Evolutionary conservation across 768 basidiomycete genomes (phyloP), one percentile per base, ranked within the genome.

Genomic region (Hebeloma cylindrosporum): DNA sequence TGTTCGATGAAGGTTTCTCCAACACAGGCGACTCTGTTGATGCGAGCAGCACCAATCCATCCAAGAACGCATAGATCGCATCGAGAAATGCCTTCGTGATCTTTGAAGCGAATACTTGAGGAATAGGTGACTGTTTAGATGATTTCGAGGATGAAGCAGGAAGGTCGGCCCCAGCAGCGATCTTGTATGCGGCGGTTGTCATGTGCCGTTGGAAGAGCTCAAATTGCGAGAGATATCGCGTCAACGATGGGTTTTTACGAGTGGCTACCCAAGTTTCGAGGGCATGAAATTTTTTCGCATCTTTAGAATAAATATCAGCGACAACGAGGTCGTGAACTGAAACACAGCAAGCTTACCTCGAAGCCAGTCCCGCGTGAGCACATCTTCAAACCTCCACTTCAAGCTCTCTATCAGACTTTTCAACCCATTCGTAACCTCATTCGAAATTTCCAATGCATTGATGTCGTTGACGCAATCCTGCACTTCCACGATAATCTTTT

Each of bases 381-480:
- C 71, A 53, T 95, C 90, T 35, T 79, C 80, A 60, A 95, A 91
- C 50, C 82, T 79, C 92, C 95, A 94, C 58, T 85, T 78, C n/a
- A 81, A 75, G 44, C 80, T 88, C 48, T 92, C 90, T 48, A 94
- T 60, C 17, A 98, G 66, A 50, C 73, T 80, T 60, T 79, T 86
- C 48, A 96, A 60, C 23, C 74, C 80, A 31, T 77, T 71, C n/a
- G 73, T 67, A 4, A 73, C 79, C 42, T 94, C 93, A 11, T 66
- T 71, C 1, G 85, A 82, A 28, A 97, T 80, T 50, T 91, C 91
- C 69, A 93, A 78, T 4, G 73, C 76, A 25, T 74, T 76, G 14
- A 95, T 60, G 50, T 99, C 96, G 51, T 76, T 83, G 2, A 85
- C 79, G 42, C 82, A 87, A 40, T 97, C 95, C 53, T 85, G 82